Evolutionary conservation across 1,284 basidiomycete genomes (phyloP).

Genomic region (Apiotrichum gamsii): DNA sequence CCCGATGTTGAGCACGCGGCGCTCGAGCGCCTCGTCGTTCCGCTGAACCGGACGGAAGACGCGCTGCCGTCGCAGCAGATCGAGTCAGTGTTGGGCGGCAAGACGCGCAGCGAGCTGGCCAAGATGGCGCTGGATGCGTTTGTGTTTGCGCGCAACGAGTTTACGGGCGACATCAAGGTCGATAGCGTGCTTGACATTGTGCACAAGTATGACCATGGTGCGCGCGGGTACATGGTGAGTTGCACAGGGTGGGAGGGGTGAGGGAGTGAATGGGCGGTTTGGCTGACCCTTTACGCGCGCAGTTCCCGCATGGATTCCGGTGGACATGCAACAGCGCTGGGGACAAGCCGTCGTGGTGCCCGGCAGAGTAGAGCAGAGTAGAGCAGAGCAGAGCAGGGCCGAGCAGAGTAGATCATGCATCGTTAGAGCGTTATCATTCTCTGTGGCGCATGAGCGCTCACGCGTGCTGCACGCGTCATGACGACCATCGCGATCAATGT

Average conservation of each 20-base stretch:
- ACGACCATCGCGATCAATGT: no score
- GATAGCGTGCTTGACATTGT: not conserved
- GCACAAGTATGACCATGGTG: not conserved
- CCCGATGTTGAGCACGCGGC: constrained; percentile 27
- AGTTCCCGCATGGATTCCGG: not conserved
- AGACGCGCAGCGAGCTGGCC: not conserved
- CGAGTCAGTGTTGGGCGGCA: not conserved
- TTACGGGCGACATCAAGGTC: not conserved
- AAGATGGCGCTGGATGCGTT: not conserved
- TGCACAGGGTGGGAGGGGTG: no score
- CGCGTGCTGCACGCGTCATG: no score
- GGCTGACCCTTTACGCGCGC: no score
- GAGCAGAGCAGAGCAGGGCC: no score
- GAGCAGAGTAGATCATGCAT: no score
- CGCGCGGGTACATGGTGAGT: constrained; percentile 6
- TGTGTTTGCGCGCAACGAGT: constrained; percentile 3
- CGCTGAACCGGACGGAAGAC: not conserved
- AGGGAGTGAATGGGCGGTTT: not conserved
- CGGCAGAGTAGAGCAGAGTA: no score
- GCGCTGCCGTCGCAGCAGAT: not conserved
- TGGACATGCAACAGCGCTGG: no score
- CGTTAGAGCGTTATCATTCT: no score
- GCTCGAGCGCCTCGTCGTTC: constrained; percentile 4
- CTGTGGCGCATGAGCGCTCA: no score
- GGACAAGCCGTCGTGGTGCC: no score